Evolutionary conservation across 805 yeast genomes (phyloP).

Genomic region (Wickerhamomyces strasburgensis): DNA sequence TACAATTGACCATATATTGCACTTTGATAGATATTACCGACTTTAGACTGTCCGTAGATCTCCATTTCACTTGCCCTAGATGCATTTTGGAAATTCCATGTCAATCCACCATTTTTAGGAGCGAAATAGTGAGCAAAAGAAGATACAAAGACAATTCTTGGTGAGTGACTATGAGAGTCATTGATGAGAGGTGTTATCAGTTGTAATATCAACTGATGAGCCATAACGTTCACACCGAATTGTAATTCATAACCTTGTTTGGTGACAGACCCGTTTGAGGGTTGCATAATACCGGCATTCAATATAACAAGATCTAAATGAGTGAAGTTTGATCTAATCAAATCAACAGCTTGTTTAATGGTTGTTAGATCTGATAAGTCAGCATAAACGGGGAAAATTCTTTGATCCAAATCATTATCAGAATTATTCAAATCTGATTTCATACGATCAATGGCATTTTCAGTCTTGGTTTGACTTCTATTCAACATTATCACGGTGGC

Average conservation of each 20-base stretch:
- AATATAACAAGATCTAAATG: conserved; percentile 33
- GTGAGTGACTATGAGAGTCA: conserved; percentile 26
- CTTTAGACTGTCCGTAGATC: conserved; percentile 39
- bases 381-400: conserved; percentile 23
- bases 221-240: conserved; percentile 43
- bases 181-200: conserved; percentile 34
- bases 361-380: conserved; percentile 39
- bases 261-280: conserved; percentile 33
- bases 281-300: conserved; percentile 42
- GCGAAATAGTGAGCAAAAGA: conserved; percentile 34
- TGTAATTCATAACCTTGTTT: conserved; percentile 42
- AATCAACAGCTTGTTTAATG: conserved; percentile 33
- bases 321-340: conserved; percentile 22
- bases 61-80: conserved; percentile 3
- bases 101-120: conserved; percentile 29
- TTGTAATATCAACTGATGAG: conserved; percentile 40
- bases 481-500: conserved; percentile 35
- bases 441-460: conserved; percentile 26
- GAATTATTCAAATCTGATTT: conserved; percentile 18
- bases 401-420: conserved; percentile 13
- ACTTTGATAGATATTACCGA: conserved; percentile 34
- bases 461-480: conserved; percentile 31
- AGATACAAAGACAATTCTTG: conserved; percentile 42
- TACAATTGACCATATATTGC: conserved; percentile 31
- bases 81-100: conserved; percentile 27